These are phyloP conservation scores for Zea luxurians DNA, from an alignment of 176 grass and related monocot species.

Conservation along the genomic window DNA sequence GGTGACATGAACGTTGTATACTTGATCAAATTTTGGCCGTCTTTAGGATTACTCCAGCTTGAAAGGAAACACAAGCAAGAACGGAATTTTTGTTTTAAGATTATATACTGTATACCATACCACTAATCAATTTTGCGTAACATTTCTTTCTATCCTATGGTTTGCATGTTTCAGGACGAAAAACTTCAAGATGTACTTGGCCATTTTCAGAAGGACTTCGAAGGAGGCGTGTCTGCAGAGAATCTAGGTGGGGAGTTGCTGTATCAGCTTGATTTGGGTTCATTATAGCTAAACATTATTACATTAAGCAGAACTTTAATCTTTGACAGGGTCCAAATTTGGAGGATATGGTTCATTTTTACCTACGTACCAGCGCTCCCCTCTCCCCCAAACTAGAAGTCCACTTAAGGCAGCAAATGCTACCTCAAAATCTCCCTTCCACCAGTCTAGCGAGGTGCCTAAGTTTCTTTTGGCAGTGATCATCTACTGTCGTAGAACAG, in stretches of 20 bases:
- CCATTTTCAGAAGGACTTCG: constrained; percentile 94
- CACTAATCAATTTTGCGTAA: constrained; percentile 26
- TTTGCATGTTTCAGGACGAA: constrained; percentile 67
- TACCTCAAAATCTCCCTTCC: constrained; percentile 65
- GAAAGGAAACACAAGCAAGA: neutral
- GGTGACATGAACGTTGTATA: neutral
- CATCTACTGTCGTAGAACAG: constrained; percentile 34
- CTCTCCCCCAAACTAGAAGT: constrained; percentile 65
- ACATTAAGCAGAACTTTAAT: constrained; percentile 33
- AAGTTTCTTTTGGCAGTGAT: constrained; percentile 42
- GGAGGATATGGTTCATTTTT: constrained; percentile 98
- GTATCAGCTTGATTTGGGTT: constrained; percentile 30
- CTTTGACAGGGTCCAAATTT: constrained; percentile 80
- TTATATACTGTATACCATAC: neutral
- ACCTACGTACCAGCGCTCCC: constrained; percentile 84
- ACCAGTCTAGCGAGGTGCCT: constrained; percentile 66
- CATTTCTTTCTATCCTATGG: constrained; percentile 13
- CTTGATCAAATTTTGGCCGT: neutral
- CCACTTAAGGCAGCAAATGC: constrained; percentile 49
- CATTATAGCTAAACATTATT: constrained; percentile 19
- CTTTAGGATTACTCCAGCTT: neutral
- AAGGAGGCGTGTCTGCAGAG: constrained; percentile 82
- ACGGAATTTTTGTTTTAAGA: constrained; percentile 22
- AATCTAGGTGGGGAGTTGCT: constrained; percentile 71
- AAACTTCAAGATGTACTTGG: constrained; percentile 79